These are phyloP conservation scores for Acacia confusa DNA, from an alignment of 306 rosid species.

Conservation along the genomic window DNA sequence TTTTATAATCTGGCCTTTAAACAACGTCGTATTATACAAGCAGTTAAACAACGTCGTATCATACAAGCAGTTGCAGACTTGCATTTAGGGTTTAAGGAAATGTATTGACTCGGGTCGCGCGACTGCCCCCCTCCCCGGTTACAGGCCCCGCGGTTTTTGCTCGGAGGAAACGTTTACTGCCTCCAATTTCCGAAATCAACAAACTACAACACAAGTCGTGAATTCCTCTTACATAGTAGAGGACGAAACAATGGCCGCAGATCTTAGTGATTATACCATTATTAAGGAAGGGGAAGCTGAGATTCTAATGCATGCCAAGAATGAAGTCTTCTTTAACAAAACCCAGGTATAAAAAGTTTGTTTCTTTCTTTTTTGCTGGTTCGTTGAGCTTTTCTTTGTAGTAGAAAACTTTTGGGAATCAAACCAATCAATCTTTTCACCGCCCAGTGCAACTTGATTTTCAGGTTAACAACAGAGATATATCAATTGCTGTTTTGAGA, in stretches of 20 bases:
- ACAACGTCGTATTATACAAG: not conserved
- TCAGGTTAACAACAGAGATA: constrained; percentile 94
- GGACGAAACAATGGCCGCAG: constrained; percentile 54
- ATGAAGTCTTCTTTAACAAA: constrained; percentile 86
- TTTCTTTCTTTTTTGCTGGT: constrained; percentile 1
- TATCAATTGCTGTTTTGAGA: constrained; percentile 94
- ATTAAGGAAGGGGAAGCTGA: constrained; percentile 98
- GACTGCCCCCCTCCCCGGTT: not conserved
- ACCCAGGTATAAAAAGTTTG: constrained; percentile 69
- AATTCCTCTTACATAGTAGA: constrained; percentile 41
- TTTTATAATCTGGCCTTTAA: not conserved
- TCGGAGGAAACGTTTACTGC: not conserved
- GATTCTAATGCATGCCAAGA: constrained; percentile 91
- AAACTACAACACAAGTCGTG: not conserved
- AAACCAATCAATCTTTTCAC: not conserved
- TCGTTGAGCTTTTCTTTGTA: not conserved
- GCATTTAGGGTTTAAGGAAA: not conserved
- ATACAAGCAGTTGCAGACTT: not conserved
- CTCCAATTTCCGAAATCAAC: not conserved
- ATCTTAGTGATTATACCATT: constrained; percentile 65
- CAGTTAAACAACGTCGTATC: not conserved
- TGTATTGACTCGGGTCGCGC: not conserved
- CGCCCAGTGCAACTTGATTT: not conserved
- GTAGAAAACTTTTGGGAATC: constrained; percentile 1
- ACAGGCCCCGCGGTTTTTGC: not conserved